These are phyloP conservation scores for Guyanaporus albipodus DNA, from an alignment of 768 basidiomycete species.

Conservation along the genomic window DNA sequence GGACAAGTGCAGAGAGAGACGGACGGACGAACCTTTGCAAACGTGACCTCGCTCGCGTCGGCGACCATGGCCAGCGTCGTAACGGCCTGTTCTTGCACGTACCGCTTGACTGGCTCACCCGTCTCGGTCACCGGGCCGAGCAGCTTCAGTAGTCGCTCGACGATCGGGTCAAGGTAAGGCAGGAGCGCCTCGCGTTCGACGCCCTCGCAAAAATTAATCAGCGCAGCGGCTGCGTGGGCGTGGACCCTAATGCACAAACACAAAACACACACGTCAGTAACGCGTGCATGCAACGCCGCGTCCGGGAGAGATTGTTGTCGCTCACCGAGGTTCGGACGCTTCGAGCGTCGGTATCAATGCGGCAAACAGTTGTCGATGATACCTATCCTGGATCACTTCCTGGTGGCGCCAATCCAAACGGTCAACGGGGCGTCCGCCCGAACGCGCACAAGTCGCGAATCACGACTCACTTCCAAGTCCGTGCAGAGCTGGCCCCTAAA, in stretches of 20 bases:
- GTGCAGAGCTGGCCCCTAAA: constrained; percentile 83
- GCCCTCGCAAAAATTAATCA: constrained; percentile 91
- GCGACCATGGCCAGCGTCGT: constrained; percentile 89
- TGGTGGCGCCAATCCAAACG: constrained; percentile 22
- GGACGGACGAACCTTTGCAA: constrained; percentile 53
- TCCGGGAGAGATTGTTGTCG: neutral
- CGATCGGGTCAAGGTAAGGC: constrained; percentile 77
- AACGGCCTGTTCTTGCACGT: constrained; percentile 86
- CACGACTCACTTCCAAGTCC: constrained; percentile 72
- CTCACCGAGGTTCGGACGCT: constrained; percentile 68
- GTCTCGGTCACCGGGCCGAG: constrained; percentile 50
- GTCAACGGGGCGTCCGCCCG: neutral
- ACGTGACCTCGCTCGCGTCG: constrained; percentile 75
- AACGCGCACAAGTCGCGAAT: too few species aligned
- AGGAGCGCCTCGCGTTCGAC: constrained; percentile 68
- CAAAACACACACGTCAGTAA: too few species aligned
- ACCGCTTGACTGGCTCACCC: constrained; percentile 42
- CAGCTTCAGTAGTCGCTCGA: constrained; percentile 56
- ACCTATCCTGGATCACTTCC: constrained; percentile 73
- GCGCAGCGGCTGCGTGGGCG: constrained; percentile 79
- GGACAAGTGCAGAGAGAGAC: neutral
- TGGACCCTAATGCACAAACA: constrained; percentile 60
- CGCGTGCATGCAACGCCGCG: too few species aligned
- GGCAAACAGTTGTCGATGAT: constrained; percentile 63
- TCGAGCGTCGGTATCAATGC: constrained; percentile 71